Conservation (phyloP, 805 yeast genomes). For the Monosporozyma yasuniensis region DNA sequence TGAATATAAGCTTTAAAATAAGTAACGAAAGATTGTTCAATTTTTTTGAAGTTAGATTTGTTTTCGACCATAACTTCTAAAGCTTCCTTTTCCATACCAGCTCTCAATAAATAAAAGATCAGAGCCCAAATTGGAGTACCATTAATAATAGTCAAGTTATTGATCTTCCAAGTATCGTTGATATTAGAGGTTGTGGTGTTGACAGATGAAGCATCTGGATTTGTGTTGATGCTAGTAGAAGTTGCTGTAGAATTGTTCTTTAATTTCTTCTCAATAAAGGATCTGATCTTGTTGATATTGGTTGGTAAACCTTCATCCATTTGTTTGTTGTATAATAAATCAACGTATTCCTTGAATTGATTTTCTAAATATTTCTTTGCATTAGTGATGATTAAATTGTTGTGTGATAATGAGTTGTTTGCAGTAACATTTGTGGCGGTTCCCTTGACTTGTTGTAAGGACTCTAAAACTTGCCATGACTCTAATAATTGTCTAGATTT, state of each 20-base stretch:
- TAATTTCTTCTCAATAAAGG: slow-evolving; percentile 43
- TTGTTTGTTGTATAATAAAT: slow-evolving; percentile 46
- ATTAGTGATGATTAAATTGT: slow-evolving; percentile 38
- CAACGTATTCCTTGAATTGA: slow-evolving; percentile 71
- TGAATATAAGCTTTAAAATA: slow-evolving; percentile 66
- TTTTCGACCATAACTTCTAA: slow-evolving; percentile 55
- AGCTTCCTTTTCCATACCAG: slow-evolving; percentile 77
- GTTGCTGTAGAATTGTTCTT: slow-evolving; percentile 28
- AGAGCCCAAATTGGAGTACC: slow-evolving; percentile 93
- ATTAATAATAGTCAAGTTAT: slow-evolving; percentile 58
- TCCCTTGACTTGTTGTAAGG: slow-evolving; percentile 18
- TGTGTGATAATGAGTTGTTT: background rate
- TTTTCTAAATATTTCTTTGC: slow-evolving; percentile 56
- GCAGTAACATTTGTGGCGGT: background rate
- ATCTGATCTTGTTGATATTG: slow-evolving; percentile 59
- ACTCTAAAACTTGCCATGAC: slow-evolving; percentile 58
- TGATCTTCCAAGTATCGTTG: slow-evolving; percentile 41
- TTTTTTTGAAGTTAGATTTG: slow-evolving; percentile 65
- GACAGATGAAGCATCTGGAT: background rate
- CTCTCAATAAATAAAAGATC: slow-evolving; percentile 72
- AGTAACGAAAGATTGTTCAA: slow-evolving; percentile 75
- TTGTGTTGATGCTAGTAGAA: background rate
- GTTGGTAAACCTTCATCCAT: slow-evolving; percentile 63
- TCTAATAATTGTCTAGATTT: slow-evolving; percentile 66
- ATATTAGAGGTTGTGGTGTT: background rate